A percentile compares a stretch with the other conserved stretches of the same genome.
phyloP scores from a whole-genome alignment of 352 stramenopile genomes.

The Globisporangium parvum region DNA sequence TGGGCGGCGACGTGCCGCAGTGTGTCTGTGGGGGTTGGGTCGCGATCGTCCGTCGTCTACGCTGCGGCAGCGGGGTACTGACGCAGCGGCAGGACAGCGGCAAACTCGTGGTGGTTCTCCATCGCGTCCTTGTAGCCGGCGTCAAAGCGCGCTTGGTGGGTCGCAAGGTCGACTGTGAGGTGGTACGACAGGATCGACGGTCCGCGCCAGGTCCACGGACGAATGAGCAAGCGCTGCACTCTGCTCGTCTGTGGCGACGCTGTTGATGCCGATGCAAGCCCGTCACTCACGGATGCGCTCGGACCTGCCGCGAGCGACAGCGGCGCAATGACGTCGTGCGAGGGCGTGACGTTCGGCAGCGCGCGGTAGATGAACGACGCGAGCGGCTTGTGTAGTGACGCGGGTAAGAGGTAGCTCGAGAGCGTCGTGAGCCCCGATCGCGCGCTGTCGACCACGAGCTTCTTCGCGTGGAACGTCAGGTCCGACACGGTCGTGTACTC shows the following conservation, averaged over 20 bases:
- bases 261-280: background rate
- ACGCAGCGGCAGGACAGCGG: slow-evolving; percentile 23
- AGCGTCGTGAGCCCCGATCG: slow-evolving; percentile 30
- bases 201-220: slow-evolving; percentile 58
- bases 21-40: background rate
- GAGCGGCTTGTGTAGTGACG: slow-evolving; percentile 34
- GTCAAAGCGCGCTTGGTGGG: slow-evolving; percentile 50
- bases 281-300: background rate
- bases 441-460: slow-evolving; percentile 36
- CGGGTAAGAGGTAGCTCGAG: slow-evolving; percentile 31
- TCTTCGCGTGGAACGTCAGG: slow-evolving; percentile 42
- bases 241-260: background rate
- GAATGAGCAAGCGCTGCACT: slow-evolving; percentile 41
- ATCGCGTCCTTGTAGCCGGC: slow-evolving; percentile 55
- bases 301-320: slow-evolving; percentile 13
- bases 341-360: slow-evolving; percentile 35
- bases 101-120: slow-evolving; percentile 45
- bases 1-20: background rate
- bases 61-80: background rate
- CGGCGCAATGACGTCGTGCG: slow-evolving; percentile 43
- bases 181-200: slow-evolving; percentile 47
- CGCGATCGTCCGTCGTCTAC: background rate
- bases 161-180: slow-evolving; percentile 43
- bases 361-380: slow-evolving; percentile 36
- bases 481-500: slow-evolving; percentile 56